phyloP scores from a whole-genome alignment of 192 early-diverging fungal species.

The Paraglomus brasilianum region DNA sequence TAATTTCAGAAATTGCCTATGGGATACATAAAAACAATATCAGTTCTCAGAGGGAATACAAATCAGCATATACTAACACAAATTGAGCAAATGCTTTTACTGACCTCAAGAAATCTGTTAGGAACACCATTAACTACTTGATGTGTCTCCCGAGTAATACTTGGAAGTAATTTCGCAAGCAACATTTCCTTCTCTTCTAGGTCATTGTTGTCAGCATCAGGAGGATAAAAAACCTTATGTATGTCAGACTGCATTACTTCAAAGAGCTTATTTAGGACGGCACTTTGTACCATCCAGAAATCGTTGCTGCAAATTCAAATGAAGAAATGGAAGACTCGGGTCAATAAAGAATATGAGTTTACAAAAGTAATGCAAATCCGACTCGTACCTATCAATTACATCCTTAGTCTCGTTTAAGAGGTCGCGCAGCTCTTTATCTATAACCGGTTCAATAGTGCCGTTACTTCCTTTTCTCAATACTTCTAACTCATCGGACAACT shows the following conservation, averaged over 20 bases:
- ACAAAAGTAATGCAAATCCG: neutral
- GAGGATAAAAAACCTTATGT: conserved; percentile 37
- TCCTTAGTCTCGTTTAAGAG: conserved; percentile 89
- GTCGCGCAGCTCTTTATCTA: conserved; percentile 62
- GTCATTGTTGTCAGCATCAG: conserved; percentile 48
- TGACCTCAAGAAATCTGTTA: conserved; percentile 69
- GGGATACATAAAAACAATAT: conserved; percentile 5
- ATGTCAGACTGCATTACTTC: conserved; percentile 40
- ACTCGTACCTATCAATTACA: conserved; percentile 72
- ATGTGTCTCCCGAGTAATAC: conserved; percentile 67
- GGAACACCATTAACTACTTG: conserved; percentile 69
- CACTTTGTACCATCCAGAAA: conserved; percentile 43
- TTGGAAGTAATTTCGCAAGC: conserved; percentile 63
- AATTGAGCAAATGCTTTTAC: neutral
- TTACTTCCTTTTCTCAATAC: conserved; percentile 60
- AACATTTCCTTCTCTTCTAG: conserved; percentile 51
- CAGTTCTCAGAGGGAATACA: neutral
- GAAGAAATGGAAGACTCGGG: neutral
- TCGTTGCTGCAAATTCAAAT: conserved; percentile 40
- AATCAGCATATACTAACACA: neutral
- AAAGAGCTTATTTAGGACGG: conserved; percentile 48
- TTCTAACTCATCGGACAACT: conserved; percentile 55
- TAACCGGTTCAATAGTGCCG: conserved; percentile 40
- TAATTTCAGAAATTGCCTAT: conserved; percentile 60
- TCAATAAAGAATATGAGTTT: conserved; percentile 1